Conservation (phyloP, 257 asterid genomes). For the Leptodermis oblonga region DNA sequence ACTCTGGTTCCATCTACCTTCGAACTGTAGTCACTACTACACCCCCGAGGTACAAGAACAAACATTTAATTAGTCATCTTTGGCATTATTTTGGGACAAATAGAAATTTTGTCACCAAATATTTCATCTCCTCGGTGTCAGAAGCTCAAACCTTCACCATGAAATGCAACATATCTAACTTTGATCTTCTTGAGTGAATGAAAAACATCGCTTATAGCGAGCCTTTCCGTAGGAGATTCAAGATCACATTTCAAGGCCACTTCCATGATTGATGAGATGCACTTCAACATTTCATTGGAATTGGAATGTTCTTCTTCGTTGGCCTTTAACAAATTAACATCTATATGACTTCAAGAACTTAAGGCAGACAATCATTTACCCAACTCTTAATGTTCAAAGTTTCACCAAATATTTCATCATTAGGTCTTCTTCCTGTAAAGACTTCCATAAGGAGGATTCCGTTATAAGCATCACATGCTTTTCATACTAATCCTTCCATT, state of each 20-base stretch:
- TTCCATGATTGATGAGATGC: conserved; percentile 2
- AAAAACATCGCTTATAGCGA: no score
- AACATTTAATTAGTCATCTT: no score
- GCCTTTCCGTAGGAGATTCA: conserved; percentile 2
- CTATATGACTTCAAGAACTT: background rate
- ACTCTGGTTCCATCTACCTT: no score
- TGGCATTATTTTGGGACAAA: no score
- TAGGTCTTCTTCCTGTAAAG: conserved; percentile 10
- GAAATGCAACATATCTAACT: no score
- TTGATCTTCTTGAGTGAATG: no score
- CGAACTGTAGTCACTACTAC: no score
- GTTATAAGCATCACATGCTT: conserved; percentile 6
- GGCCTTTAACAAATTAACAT: background rate
- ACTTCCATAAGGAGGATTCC: conserved; percentile 13
- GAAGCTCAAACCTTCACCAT: no score
- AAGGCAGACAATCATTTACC: conserved; percentile 1
- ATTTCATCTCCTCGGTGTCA: no score
- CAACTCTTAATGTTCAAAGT: conserved; percentile 1
- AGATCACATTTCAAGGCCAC: background rate
- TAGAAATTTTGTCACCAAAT: no score
- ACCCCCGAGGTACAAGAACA: no score
- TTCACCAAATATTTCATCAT: conserved; percentile 1
- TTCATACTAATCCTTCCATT: conserved; percentile 5
- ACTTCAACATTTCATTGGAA: background rate
- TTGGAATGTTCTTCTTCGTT: background rate